Evolutionary conservation across 495 filamentous ascomycete species (phyloP).

Genomic region (Annulohypoxylon stygium): DNA sequence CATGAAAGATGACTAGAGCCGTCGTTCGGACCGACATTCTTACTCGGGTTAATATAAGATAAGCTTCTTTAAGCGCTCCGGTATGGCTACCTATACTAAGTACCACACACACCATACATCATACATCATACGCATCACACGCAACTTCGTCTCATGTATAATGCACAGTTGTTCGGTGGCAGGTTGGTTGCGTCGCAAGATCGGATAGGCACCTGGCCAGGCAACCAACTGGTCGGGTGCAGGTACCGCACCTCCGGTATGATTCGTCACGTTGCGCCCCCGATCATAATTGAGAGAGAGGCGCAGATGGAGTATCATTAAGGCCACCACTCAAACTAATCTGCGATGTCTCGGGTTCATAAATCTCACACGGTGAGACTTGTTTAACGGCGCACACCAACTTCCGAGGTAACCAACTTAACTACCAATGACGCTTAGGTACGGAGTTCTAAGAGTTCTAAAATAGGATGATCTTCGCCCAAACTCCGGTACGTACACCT

Average conservation of each 20-base stretch:
- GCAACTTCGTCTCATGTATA: conserved; percentile 15
- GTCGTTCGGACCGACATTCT: neutral
- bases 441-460: conserved; percentile 4
- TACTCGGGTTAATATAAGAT: conserved; percentile 21
- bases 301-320: too few relatives aligned
- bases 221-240: conserved; percentile 7
- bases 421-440: conserved; percentile 8
- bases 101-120: too few relatives aligned
- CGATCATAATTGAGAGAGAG: too few relatives aligned
- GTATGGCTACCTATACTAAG: neutral
- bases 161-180: neutral
- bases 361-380: conserved; percentile 10
- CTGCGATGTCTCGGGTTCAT: neutral
- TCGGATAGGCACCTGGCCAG: conserved; percentile 7
- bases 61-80: conserved; percentile 10
- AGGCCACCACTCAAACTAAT: neutral
- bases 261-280: conserved; percentile 11
- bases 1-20: neutral
- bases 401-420: neutral
- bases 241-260: neutral
- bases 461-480: neutral
- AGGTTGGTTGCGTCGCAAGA: neutral
- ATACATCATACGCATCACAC: neutral
- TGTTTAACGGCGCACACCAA: conserved; percentile 16
- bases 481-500: neutral